Percentiles rank a stretch among this genome's conserved stretches.
Conservation (phyloP, 495 filamentous ascomycete genomes). For the Cetradonia linearis region DNA sequence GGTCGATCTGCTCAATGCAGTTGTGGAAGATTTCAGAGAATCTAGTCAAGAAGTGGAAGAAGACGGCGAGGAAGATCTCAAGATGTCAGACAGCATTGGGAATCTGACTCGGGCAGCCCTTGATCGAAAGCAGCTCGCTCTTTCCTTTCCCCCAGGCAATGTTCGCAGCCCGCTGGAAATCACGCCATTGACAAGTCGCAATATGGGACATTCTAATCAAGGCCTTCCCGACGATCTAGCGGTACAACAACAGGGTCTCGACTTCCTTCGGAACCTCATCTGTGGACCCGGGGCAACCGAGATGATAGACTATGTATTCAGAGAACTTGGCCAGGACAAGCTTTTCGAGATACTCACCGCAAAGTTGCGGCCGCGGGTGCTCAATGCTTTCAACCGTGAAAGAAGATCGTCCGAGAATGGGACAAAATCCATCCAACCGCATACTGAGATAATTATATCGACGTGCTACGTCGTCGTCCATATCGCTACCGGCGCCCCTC, state of each 20-base stretch:
- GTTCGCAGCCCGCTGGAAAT: conserved; percentile 7
- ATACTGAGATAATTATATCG: conserved; percentile 60
- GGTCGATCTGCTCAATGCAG: conserved; percentile 54
- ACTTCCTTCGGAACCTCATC: conserved; percentile 83
- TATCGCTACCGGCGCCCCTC: conserved; percentile 66
- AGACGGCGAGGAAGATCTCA: conserved; percentile 57
- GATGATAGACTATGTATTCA: conserved; percentile 79
- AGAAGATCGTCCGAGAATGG: conserved; percentile 24
- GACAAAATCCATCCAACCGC: conserved; percentile 39
- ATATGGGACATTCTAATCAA: conserved; percentile 27
- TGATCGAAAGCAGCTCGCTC: conserved; percentile 10
- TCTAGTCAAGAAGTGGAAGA: conserved; percentile 30
- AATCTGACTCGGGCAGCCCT: conserved; percentile 27
- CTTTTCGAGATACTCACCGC: conserved; percentile 65
- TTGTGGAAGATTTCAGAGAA: conserved; percentile 32
- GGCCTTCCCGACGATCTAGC: conserved; percentile 67
- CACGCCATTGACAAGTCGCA: conserved; percentile 4
- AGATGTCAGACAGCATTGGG: conserved; percentile 45
- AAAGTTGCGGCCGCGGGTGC: conserved; percentile 53
- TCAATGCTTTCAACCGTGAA: conserved; percentile 32
- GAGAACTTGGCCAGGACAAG: conserved; percentile 59
- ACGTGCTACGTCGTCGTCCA: conserved; percentile 73
- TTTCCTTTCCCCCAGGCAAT: neutral
- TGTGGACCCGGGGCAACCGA: conserved; percentile 54
- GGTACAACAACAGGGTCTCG: conserved; percentile 82